Evolutionary conservation across 257 asterid genomes (phyloP).

Genomic region (Primulina eburnea): DNA sequence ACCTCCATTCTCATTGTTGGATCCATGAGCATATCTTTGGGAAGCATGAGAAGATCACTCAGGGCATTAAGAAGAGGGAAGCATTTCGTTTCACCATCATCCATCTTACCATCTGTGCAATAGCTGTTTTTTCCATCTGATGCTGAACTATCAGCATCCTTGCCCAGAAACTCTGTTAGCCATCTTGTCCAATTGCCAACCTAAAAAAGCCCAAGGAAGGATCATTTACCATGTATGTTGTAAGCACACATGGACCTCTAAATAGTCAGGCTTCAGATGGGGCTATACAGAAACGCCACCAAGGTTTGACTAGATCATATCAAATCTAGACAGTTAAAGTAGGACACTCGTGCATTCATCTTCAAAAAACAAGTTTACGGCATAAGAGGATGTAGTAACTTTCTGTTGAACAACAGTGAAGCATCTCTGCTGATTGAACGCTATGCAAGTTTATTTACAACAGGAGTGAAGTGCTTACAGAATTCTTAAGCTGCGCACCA

Average conservation of each 20-base stretch:
- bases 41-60: conserved; percentile 97
- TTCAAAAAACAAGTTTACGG: neutral
- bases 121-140: conserved; percentile 28
- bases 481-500: conserved; percentile 90
- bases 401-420: neutral
- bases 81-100: conserved; percentile 43
- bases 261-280: conserved; percentile 10
- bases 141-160: conserved; percentile 34
- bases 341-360: neutral
- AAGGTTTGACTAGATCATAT: neutral
- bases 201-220: conserved; percentile 35
- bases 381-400: neutral
- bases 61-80: conserved; percentile 75
- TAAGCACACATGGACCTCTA: neutral
- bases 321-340: neutral
- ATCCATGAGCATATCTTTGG: conserved; percentile 94
- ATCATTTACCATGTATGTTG: neutral
- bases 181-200: conserved; percentile 93
- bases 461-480: conserved; percentile 45
- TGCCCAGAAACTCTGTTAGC: conserved; percentile 57
- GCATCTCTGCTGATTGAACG: neutral
- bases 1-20: conserved; percentile 84
- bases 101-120: conserved; percentile 33
- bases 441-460: conserved; percentile 4
- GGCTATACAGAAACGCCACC: neutral